These are phyloP conservation scores for Pseudocercospora macadamiae DNA, from an alignment of 2,329 filamentous ascomycete genomes.

Conservation along the genomic window DNA sequence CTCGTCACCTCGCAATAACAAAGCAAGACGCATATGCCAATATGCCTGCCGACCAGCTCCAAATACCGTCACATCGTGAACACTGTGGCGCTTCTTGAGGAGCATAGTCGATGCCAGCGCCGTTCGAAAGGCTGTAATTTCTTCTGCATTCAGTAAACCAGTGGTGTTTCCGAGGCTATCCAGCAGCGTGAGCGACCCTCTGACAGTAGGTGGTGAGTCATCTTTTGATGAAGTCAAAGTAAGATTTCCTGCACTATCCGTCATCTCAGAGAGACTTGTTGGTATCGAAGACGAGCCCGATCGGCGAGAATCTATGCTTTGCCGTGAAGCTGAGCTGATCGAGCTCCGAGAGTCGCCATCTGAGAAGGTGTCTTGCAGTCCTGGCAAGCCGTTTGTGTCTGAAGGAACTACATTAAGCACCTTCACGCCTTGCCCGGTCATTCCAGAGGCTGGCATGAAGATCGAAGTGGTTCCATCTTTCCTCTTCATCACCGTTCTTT, in stretches of 20 bases:
- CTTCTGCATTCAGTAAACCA: conserved; percentile 67
- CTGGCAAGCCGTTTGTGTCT: conserved; percentile 30
- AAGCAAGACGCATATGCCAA: conserved; percentile 86
- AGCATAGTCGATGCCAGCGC: conserved; percentile 66
- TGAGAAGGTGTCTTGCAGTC: conserved; percentile 31
- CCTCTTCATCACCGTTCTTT: conserved; percentile 62
- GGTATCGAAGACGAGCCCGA: conserved; percentile 28
- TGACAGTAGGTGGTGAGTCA: conserved; percentile 45
- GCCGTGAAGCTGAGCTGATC: conserved; percentile 29
- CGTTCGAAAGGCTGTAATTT: conserved; percentile 71
- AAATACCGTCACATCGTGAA: conserved; percentile 80
- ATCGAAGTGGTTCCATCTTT: conserved; percentile 65
- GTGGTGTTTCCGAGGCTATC: conserved; percentile 61
- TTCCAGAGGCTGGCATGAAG: conserved; percentile 68
- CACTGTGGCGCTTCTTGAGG: conserved; percentile 64
- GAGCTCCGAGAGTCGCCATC: conserved; percentile 33
- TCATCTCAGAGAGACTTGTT: conserved; percentile 29
- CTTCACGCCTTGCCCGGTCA: conserved; percentile 64
- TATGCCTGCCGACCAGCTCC: conserved; percentile 89
- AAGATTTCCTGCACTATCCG: conserved; percentile 29
- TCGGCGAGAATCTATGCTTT: conserved; percentile 31
- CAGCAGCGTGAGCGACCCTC: conserved; percentile 62
- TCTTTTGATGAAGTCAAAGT: conserved; percentile 33
- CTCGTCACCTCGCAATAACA: conserved; percentile 69
- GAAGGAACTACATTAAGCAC: conserved; percentile 59